Conservation (phyloP, 768 basidiomycete species). For the Suillus americanus region DNA sequence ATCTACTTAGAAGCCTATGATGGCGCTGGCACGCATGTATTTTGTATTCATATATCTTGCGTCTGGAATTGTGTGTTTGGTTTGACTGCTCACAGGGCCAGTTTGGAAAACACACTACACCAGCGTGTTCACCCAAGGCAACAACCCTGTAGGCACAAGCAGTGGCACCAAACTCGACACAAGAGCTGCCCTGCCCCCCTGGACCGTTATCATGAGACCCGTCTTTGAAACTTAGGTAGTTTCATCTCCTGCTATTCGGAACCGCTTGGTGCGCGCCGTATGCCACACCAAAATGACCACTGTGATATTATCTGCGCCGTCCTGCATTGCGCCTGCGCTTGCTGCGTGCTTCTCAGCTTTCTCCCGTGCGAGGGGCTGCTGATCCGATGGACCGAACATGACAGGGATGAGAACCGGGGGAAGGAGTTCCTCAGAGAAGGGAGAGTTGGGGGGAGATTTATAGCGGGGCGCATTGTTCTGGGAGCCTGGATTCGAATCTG, state of each 20-base stretch:
- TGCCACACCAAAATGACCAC: not conserved
- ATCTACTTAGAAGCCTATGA: not conserved
- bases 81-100: not conserved
- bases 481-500: no score
- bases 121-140: not conserved
- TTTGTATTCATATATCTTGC: not conserved
- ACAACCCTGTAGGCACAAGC: not conserved
- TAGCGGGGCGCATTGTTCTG: no score
- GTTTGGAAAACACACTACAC: not conserved
- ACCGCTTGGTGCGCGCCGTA: not conserved
- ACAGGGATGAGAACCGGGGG: no score
- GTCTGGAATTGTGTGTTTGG: not conserved
- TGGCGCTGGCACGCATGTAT: not conserved
- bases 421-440: not conserved
- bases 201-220: not conserved
- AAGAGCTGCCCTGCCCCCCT: not conserved
- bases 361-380: no score
- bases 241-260: not conserved
- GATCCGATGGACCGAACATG: no score
- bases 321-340: no score
- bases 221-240: not conserved
- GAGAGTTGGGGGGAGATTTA: not conserved
- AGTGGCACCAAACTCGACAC: not conserved
- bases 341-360: no score
- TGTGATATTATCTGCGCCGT: no score